Evolutionary conservation across 352 stramenopile species (phyloP), one percentile per base, ranked within the genome.

Genomic region (Phytophthora pistaciae): DNA sequence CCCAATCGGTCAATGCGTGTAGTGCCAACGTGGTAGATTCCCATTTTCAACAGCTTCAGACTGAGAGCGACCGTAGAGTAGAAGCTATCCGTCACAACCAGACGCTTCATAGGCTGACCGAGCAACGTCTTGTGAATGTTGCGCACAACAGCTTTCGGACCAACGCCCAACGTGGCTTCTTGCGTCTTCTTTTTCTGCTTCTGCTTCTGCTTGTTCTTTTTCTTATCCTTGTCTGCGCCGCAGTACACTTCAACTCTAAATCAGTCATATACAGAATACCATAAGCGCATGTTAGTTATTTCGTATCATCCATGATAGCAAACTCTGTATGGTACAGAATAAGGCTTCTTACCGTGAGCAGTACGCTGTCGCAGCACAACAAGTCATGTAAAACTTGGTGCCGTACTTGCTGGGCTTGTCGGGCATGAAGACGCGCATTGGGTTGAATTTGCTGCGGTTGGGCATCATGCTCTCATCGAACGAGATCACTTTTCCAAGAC

Each of bases 341-440:
- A 29, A 29, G 25, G 25, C 4, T 11, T 42, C 44, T 64, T 44
- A 72, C 68, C 58, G 55, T 3, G 53, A 54, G 27, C 58, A 66
- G n/a, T 77, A 72, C 16, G 60, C 64, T 0, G 64, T 74, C 5
- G 58, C 27, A 0, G 56, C 36, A 13, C 62, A 71, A 20, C 72
- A 74, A 0, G 63, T 64, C 55, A 77, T 59, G 38, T 77, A 80
- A 54, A 72, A 77, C 54, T 77, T 80, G 1, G 61, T 77, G 0
- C 61, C 69, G 10, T 40, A 40, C 33, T 40, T 40, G 54, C 31
- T 66, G 0, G 65, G 65, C 69, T 75, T 75, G 52, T 75, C 53
- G 6, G 57, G 46, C 49, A 70, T 73, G 48, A 64, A 74, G 16
- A 74, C 48, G 1, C 40, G 31, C 53, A 80, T 68, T 0, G 64